These are phyloP conservation scores for Trichoderma lentiforme DNA, from an alignment of 2,329 filamentous ascomycete species.

Conservation along the genomic window DNA sequence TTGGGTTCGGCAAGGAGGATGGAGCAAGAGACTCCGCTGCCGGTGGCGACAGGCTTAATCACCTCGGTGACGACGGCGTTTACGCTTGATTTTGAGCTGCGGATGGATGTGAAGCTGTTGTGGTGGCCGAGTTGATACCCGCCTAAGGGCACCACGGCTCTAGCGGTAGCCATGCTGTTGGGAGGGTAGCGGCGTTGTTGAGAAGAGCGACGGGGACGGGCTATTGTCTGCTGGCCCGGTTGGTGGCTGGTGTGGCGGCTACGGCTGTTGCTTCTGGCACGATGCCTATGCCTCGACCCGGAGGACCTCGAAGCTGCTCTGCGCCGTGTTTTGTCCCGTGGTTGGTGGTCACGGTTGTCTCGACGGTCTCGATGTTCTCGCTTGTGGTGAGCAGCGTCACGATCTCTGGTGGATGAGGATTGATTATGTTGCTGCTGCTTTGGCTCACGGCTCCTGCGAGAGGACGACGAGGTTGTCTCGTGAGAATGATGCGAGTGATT, in stretches of 20 bases:
- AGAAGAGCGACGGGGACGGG: not conserved
- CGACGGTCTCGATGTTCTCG: conserved; percentile 6
- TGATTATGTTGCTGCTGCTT: not conserved
- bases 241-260: conserved; percentile 8
- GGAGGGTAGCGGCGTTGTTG: conserved; percentile 11
- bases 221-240: not conserved
- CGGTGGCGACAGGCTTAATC: conserved; percentile 73
- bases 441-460: conserved; percentile 1
- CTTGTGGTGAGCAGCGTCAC: not conserved
- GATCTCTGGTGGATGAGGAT: not conserved
- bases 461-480: not conserved
- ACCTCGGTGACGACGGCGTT: conserved; percentile 53
- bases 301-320: conserved; percentile 4
- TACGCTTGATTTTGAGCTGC: conserved; percentile 47
- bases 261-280: not conserved
- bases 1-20: conserved; percentile 77
- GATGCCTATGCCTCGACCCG: conserved; percentile 11
- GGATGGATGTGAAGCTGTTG: conserved; percentile 50
- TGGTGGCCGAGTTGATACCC: conserved; percentile 36
- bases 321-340: not conserved
- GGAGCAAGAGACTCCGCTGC: conserved; percentile 70
- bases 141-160: conserved; percentile 23
- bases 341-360: not conserved
- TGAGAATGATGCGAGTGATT: not conserved
- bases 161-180: conserved; percentile 26